phyloP scores from a whole-genome alignment of 2,329 filamentous ascomycete species.

The Scedosporium dehoogii region DNA sequence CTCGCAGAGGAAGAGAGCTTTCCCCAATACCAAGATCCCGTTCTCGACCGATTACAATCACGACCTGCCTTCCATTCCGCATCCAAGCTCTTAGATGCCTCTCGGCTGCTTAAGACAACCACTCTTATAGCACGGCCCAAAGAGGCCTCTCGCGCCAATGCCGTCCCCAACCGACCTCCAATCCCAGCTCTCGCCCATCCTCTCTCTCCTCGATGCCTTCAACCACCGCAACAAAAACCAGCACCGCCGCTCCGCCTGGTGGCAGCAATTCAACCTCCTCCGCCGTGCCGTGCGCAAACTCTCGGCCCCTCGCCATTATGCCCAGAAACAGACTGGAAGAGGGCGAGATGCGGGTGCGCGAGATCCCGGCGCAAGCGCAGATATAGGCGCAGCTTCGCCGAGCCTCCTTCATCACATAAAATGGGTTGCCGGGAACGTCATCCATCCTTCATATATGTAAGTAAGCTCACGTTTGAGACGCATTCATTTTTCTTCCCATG shows the following conservation, averaged over 20 bases:
- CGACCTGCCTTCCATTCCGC: no score
- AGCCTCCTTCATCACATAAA: slow-evolving; percentile 11
- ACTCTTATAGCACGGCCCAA: no score
- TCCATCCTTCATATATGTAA: slow-evolving; percentile 27
- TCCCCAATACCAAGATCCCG: no score
- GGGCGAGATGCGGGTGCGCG: background rate
- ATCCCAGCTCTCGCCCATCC: slow-evolving; percentile 24
- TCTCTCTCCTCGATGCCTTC: slow-evolving; percentile 58
- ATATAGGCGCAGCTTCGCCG: background rate
- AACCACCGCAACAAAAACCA: slow-evolving; percentile 86
- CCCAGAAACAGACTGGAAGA: slow-evolving; percentile 5
- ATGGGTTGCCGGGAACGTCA: slow-evolving; percentile 20
- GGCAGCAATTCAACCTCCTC: slow-evolving; percentile 60
- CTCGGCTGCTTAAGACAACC: no score
- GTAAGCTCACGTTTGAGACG: no score
- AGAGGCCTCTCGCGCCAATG: background rate
- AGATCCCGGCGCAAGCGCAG: background rate
- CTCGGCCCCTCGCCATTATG: slow-evolving; percentile 20
- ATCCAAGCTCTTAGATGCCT: no score
- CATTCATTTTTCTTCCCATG: background rate
- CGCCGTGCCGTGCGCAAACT: slow-evolving; percentile 56
- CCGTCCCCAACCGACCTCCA: background rate
- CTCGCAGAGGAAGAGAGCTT: no score
- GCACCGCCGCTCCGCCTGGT: slow-evolving; percentile 75
- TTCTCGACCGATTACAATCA: no score